phyloP scores from a whole-genome alignment of 192 early-diverging fungal species.

The Mortierella hygrophila region DNA sequence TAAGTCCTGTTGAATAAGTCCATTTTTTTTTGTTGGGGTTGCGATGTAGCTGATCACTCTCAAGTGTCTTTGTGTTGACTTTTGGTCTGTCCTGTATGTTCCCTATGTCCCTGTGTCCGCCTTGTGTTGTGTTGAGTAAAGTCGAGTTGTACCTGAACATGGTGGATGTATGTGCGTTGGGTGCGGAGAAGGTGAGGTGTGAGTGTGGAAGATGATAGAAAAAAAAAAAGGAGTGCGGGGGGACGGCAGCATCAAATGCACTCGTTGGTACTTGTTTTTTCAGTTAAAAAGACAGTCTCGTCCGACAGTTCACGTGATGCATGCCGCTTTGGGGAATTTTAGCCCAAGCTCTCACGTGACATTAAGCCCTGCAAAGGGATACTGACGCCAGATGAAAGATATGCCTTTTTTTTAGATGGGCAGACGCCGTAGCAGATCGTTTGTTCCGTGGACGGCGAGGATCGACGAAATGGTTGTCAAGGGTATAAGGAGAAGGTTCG shows the following conservation, averaged over 20 bases:
- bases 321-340: neutral
- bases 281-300: neutral
- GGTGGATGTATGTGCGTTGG: neutral
- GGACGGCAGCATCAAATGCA: neutral
- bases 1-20: no score
- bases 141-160: conserved; percentile 26
- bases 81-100: neutral
- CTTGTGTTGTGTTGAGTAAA: neutral
- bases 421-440: no score
- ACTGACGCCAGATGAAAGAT: no score
- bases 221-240: neutral
- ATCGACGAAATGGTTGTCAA: no score
- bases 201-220: neutral
- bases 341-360: no score
- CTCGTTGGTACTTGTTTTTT: neutral
- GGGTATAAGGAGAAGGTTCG: no score
- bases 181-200: neutral
- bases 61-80: neutral
- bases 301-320: neutral
- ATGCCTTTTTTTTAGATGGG: no score
- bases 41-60: no score
- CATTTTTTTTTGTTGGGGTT: neutral
- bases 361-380: neutral
- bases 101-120: neutral
- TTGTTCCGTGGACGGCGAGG: no score